Evolutionary conservation across 164 flowering plant genomes (phyloP), one percentile per base, ranked within the genome.

Genomic region (Liquidambar formosana): DNA sequence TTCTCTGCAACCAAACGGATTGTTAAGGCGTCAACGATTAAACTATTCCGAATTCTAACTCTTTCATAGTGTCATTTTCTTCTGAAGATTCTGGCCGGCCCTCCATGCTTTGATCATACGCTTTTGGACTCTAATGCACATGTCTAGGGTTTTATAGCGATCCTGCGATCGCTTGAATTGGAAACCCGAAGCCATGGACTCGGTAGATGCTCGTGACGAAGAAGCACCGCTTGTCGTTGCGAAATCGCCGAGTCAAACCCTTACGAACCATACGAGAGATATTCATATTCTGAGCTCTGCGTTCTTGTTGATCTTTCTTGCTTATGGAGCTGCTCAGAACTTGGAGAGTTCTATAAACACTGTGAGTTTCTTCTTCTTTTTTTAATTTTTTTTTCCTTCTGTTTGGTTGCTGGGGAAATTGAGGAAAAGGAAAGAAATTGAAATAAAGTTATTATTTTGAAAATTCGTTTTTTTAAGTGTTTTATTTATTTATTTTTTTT

Each of bases 241-340:
- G 26, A 67, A 65, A 26, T 66, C 51, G 67, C 53, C 59, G 48
- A 26, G 9, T 23, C 43, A 68, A 67, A n/a, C 76, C 25, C 67
- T 58, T 11, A 72, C 57, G 57, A 89, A 75, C 73, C 82, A 86
- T 44, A 65, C 83, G 0, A 84, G 87, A 72, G 97, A 95, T 73
- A 86, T 89, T 73, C 92, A 93, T 68, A 76, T 95, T 11, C 75
- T 95, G 67, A 88, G 97, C 80, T 78, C 67, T 46, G 87, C 96
- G 6, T 93, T 95, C 64, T 68, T 93, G 73, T 75, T 95, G 65
- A 73, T 91, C 14, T 95, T 95, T 69, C 79, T 86, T 19, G 97
- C 99, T 63, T 93, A 89, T 71, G 92, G 96, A 12, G 97, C 99
- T 71, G 94, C 88, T 57, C 97, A 93, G 87, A 95, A 95, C 66